phyloP scores from a whole-genome alignment of 352 stramenopile species.

The Blastocystis sp. region DNA sequence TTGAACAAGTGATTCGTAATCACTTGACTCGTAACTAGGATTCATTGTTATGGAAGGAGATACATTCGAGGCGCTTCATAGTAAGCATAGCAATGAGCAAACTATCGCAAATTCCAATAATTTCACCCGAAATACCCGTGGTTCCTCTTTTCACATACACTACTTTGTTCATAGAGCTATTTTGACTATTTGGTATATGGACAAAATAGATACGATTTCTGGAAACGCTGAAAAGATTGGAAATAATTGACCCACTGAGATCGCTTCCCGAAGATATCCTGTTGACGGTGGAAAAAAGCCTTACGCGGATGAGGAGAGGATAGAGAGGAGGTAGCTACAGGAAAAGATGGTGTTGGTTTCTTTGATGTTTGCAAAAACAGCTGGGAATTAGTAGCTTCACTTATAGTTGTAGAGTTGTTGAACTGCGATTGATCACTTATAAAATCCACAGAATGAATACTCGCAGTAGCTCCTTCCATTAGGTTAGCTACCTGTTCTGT shows the following conservation, averaged over 20 bases:
- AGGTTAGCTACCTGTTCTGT: no score
- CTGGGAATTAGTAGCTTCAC: no score
- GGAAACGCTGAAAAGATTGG: background rate
- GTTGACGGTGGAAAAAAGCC: background rate
- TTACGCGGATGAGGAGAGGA: background rate
- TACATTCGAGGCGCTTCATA: background rate
- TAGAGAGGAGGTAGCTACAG: background rate
- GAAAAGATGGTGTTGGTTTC: no score
- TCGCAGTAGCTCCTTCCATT: no score
- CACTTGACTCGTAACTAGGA: background rate
- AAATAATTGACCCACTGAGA: background rate
- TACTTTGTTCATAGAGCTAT: background rate
- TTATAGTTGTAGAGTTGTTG: no score
- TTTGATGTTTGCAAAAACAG: no score
- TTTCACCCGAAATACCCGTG: constrained; percentile 23
- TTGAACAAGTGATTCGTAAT: constrained; percentile 1
- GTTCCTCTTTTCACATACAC: constrained; percentile 34
- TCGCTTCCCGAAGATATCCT: background rate
- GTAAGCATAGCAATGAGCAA: constrained; percentile 4
- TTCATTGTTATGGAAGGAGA: background rate
- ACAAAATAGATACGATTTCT: background rate
- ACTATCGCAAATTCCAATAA: constrained; percentile 41
- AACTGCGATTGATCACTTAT: no score
- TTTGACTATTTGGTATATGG: background rate
- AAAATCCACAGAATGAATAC: no score